These are phyloP conservation scores for Vigna trinervia DNA, from an alignment of 306 rosid genomes.

Conservation along the genomic window DNA sequence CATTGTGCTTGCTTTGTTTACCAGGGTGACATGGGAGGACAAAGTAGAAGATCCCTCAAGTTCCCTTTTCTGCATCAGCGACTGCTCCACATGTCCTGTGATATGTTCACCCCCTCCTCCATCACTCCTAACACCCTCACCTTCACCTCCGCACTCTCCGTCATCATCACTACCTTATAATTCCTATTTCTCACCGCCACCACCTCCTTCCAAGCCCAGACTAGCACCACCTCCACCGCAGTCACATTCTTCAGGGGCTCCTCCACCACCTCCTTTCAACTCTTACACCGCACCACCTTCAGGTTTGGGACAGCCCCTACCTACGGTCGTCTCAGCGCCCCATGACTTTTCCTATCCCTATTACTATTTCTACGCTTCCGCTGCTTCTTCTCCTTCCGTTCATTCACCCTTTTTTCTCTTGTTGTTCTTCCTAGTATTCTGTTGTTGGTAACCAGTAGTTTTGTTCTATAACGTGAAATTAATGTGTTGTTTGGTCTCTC, in stretches of 20 bases:
- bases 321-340: slow-evolving; percentile 48
- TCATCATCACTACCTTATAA: slow-evolving; percentile 16
- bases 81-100: slow-evolving; percentile 71
- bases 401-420: slow-evolving; percentile 28
- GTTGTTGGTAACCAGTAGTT: slow-evolving; percentile 35
- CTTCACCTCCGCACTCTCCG: slow-evolving; percentile 34
- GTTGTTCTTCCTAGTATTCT: slow-evolving; percentile 47
- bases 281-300: slow-evolving; percentile 53
- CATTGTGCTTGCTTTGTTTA: slow-evolving; percentile 44
- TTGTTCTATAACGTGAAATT: no score
- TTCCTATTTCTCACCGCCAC: slow-evolving; percentile 31
- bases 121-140: slow-evolving; percentile 23
- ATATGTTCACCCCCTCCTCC: slow-evolving; percentile 77
- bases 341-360: slow-evolving; percentile 64
- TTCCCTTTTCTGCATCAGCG: slow-evolving; percentile 61
- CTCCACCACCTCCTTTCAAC: slow-evolving; percentile 62
- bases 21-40: slow-evolving; percentile 42
- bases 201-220: neutral
- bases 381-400: slow-evolving; percentile 51
- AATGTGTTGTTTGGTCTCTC: no score
- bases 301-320: slow-evolving; percentile 53
- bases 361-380: slow-evolving; percentile 64
- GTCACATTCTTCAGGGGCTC: slow-evolving; percentile 39
- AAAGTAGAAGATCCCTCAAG: slow-evolving; percentile 43
- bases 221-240: slow-evolving; percentile 43